Percentiles rank a stretch among this genome's conserved stretches.
These are phyloP conservation scores for Annulohypoxylon moriforme DNA, from an alignment of 495 filamentous ascomycete genomes.

Conservation along the genomic window DNA sequence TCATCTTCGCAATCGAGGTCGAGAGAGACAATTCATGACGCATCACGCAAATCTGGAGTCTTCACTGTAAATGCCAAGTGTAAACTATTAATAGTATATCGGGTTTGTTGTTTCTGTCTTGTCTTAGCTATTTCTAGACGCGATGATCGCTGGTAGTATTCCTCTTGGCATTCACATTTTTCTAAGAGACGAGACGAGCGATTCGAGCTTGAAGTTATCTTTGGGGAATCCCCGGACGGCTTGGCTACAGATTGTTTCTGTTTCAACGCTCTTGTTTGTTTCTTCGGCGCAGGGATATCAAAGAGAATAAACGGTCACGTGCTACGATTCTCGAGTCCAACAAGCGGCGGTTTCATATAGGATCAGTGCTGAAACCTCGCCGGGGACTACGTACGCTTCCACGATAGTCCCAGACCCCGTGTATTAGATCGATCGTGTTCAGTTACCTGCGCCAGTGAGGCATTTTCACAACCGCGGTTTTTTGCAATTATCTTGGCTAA, in stretches of 20 bases:
- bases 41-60: conserved; percentile 5
- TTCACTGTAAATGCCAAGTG: conserved; percentile 14
- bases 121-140: conserved; percentile 43
- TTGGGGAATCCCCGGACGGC: conserved; percentile 23
- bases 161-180: conserved; percentile 35
- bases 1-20: not conserved
- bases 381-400: conserved; percentile 24
- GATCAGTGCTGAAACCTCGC: conserved; percentile 43
- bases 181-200: conserved; percentile 17
- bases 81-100: conserved; percentile 37
- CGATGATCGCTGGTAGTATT: conserved; percentile 33
- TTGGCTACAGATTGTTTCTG: conserved; percentile 39
- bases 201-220: conserved; percentile 6
- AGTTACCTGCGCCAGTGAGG: conserved; percentile 31
- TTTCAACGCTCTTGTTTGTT: conserved; percentile 41
- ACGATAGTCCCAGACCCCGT: conserved; percentile 23
- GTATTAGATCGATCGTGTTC: conserved; percentile 33
- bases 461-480: conserved; percentile 37
- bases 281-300: conserved; percentile 6
- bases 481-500: conserved; percentile 30
- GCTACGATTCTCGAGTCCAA: conserved; percentile 28
- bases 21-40: not conserved
- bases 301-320: conserved; percentile 30
- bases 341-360: conserved; percentile 37
- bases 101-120: conserved; percentile 36